phyloP scores from a whole-genome alignment of 78 protist species.

The Goniomonas avonlea region DNA sequence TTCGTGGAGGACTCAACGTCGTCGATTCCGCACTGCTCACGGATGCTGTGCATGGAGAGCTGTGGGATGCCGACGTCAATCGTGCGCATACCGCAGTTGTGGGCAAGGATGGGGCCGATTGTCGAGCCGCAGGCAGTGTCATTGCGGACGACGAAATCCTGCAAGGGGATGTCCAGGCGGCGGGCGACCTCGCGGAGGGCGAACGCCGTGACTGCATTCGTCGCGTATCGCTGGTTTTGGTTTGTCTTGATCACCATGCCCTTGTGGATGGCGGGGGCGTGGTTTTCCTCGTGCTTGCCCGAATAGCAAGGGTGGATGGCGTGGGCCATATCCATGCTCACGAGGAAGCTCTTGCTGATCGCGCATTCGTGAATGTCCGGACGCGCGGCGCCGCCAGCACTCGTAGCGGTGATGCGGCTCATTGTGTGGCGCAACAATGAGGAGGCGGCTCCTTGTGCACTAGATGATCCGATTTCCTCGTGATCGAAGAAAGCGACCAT shows the following conservation, averaged over 20 bases:
- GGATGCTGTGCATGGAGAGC: constrained; percentile 43
- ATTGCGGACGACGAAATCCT: constrained; percentile 75
- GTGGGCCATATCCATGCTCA: constrained; percentile 91
- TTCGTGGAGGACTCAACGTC: constrained; percentile 3
- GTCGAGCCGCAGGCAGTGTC: constrained; percentile 91
- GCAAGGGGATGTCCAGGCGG: constrained; percentile 57
- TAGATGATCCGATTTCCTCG: constrained; percentile 73
- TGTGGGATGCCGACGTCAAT: constrained; percentile 20
- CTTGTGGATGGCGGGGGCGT: constrained; percentile 72
- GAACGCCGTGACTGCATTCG: constrained; percentile 48
- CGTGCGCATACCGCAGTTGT: constrained; percentile 54
- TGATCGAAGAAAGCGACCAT: constrained; percentile 73
- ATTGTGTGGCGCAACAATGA: background rate
- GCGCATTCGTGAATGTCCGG: background rate
- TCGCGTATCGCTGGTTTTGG: constrained; percentile 87
- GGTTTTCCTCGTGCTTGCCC: constrained; percentile 75
- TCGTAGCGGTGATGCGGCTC: background rate
- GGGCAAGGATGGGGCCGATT: constrained; percentile 71
- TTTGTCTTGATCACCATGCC: constrained; percentile 87
- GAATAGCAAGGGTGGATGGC: constrained; percentile 92
- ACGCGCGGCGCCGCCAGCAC: background rate
- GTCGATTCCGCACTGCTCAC: constrained; percentile 36
- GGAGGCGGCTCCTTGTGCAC: constrained; percentile 49
- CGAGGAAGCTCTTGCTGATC: constrained; percentile 30
- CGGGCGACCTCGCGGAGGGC: constrained; percentile 56